Evolutionary conservation across 225 moss, liverwort and hornwort genomes (phyloP).

Genomic region (Pseudoscleropodium purum): DNA sequence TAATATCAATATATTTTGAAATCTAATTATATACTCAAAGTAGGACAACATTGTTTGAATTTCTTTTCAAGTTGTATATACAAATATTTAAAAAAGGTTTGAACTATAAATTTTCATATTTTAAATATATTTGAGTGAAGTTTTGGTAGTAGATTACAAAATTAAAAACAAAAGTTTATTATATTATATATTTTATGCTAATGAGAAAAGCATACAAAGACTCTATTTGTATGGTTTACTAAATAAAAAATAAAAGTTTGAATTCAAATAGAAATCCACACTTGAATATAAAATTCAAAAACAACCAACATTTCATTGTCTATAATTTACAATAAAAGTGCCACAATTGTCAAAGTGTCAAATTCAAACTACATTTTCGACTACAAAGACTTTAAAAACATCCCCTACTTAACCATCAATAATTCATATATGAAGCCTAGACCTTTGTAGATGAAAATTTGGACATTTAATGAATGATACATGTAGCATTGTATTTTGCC

Average conservation of each 20-base stretch:
- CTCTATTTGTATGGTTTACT: not conserved
- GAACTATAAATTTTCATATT: not conserved
- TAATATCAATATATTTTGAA: not conserved
- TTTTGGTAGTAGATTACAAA: not conserved
- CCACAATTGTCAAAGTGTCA: not conserved
- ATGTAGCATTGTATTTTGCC: too few relatives aligned
- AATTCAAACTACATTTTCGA: not conserved
- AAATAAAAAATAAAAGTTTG: not conserved
- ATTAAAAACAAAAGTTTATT: too few relatives aligned
- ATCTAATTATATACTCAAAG: not conserved
- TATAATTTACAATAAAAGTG: not conserved
- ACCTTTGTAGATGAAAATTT: not conserved
- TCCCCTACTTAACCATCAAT: not conserved
- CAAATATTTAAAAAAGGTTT: too few relatives aligned
- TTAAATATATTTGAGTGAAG: not conserved
- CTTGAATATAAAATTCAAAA: not conserved
- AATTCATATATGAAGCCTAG: not conserved
- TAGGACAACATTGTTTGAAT: not conserved
- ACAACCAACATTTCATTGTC: not conserved
- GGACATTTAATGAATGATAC: not conserved
- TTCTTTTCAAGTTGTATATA: not conserved
- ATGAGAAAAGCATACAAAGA: not conserved
- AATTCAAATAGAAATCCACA: not conserved
- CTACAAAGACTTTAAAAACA: not conserved
- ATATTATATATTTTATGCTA: not conserved